Evolutionary conservation across 2,329 filamentous ascomycete species (phyloP).

Genomic region (Alternaria sp.): DNA sequence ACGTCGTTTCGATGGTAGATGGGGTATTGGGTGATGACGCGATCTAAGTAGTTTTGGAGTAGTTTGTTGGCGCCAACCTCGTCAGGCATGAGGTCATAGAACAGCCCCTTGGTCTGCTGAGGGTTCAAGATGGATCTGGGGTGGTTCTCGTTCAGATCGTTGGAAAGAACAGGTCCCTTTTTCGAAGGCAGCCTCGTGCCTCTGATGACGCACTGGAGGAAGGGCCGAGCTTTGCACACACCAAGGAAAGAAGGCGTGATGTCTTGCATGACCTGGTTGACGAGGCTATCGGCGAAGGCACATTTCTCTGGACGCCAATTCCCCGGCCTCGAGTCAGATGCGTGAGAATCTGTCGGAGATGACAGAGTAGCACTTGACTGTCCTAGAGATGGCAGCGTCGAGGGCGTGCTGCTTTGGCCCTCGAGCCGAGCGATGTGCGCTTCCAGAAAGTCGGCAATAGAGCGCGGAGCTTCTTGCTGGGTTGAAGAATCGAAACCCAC

Average conservation of each 20-base stretch:
- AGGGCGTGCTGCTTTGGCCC: conserved; percentile 20
- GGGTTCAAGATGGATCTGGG: conserved; percentile 47
- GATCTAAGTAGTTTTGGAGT: conserved; percentile 41
- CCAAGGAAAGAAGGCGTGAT: conserved; percentile 46
- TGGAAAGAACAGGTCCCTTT: conserved; percentile 42
- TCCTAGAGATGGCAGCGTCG: conserved; percentile 19
- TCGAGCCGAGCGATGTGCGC: conserved; percentile 39
- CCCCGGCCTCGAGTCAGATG: conserved; percentile 24
- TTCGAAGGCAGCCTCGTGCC: conserved; percentile 44
- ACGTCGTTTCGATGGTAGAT: conserved; percentile 46
- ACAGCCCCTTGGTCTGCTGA: conserved; percentile 32
- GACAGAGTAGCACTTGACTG: conserved; percentile 25
- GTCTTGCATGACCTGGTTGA: conserved; percentile 45
- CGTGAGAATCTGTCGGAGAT: conserved; percentile 35
- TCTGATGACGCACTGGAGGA: conserved; percentile 44
- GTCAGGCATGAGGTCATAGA: conserved; percentile 37
- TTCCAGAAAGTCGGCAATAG: conserved; percentile 44
- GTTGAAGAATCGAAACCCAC: conserved; percentile 46
- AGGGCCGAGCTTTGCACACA: conserved; percentile 39
- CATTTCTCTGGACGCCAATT: conserved; percentile 29
- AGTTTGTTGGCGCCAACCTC: conserved; percentile 40
- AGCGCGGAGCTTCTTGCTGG: conserved; percentile 40
- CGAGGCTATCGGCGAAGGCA: conserved; percentile 38
- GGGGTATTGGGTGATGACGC: conserved; percentile 46
- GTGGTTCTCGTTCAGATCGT: conserved; percentile 45